Conservation (phyloP, 1,284 basidiomycete species). For the Cryptococcus depauperatus region DNA sequence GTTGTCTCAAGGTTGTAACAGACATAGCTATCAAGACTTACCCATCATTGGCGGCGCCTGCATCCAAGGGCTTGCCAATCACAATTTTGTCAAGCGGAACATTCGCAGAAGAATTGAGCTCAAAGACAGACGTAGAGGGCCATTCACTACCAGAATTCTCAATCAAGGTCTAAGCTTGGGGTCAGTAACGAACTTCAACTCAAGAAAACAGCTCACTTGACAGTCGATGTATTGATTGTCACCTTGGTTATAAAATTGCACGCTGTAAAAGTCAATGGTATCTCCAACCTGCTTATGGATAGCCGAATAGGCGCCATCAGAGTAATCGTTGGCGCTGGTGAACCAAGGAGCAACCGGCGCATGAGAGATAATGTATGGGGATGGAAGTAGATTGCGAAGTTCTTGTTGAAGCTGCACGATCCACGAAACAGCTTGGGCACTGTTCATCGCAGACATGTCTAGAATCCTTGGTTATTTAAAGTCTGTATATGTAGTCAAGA, state of each 20-base stretch:
- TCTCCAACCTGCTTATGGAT: constrained; percentile 33
- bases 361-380: constrained; percentile 41
- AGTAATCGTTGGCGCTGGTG: constrained; percentile 27
- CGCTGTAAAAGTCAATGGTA: constrained; percentile 39
- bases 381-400: constrained; percentile 33
- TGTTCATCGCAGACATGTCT: constrained; percentile 36
- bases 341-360: constrained; percentile 43
- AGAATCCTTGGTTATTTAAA: too few species aligned
- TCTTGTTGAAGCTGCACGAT: constrained; percentile 40
- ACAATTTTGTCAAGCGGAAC: constrained; percentile 41
- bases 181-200: not conserved
- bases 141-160: constrained; percentile 23
- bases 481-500: constrained; percentile 5
- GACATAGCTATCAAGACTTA: constrained; percentile 8
- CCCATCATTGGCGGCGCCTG: constrained; percentile 26
- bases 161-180: constrained; percentile 24
- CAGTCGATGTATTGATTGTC: constrained; percentile 27
- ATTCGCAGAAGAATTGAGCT: constrained; percentile 34
- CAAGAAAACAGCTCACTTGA: constrained; percentile 11
- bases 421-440: constrained; percentile 33
- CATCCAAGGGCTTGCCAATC: constrained; percentile 41
- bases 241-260: constrained; percentile 47
- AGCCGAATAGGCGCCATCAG: constrained; percentile 35
- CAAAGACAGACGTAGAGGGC: constrained; percentile 36
- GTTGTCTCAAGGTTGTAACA: not conserved